A percentile compares a stretch with the other conserved stretches of the same genome.
phyloP scores from a whole-genome alignment of 768 basidiomycete genomes.

The Rhizopogon roseolus region DNA sequence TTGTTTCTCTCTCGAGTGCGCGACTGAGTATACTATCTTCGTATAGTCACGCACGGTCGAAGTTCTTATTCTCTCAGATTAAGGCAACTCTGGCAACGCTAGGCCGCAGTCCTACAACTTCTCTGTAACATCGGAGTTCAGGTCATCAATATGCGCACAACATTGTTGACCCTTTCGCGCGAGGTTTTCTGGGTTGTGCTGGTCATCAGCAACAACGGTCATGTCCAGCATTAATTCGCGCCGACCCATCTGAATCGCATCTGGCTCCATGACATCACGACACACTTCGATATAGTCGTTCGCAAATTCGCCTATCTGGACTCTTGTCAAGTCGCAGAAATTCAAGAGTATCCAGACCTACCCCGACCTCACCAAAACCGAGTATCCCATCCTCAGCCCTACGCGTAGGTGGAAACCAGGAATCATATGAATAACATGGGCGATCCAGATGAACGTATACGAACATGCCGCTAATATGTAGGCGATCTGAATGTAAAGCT shows the following conservation, averaged over 20 bases:
- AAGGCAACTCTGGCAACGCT: not conserved
- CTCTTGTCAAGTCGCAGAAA: not conserved
- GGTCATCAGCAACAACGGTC: conserved; percentile 26
- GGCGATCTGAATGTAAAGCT: conserved; percentile 75
- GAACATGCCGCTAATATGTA: conserved; percentile 52
- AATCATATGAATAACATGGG: conserved; percentile 49
- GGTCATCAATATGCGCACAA: conserved; percentile 8
- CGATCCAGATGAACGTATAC: conserved; percentile 59
- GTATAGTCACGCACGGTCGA: too few species aligned
- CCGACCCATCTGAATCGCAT: conserved; percentile 11
- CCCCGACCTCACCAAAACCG: conserved; percentile 72
- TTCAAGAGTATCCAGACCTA: conserved; percentile 22
- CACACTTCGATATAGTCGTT: conserved; percentile 67
- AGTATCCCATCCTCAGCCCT: conserved; percentile 49
- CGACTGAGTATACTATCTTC: too few species aligned
- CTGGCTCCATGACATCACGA: conserved; percentile 58
- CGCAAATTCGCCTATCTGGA: conserved; percentile 64
- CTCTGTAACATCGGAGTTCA: not conserved
- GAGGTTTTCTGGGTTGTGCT: conserved; percentile 28
- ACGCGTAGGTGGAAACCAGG: conserved; percentile 54
- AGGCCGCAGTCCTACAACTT: not conserved
- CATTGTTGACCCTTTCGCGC: not conserved
- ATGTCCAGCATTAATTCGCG: conserved; percentile 4
- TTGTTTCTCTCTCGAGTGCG: too few species aligned
- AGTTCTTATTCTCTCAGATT: too few species aligned